These are phyloP conservation scores for Plasmodium inui DNA, from an alignment of 169 alveolate genomes.

Conservation along the genomic window DNA sequence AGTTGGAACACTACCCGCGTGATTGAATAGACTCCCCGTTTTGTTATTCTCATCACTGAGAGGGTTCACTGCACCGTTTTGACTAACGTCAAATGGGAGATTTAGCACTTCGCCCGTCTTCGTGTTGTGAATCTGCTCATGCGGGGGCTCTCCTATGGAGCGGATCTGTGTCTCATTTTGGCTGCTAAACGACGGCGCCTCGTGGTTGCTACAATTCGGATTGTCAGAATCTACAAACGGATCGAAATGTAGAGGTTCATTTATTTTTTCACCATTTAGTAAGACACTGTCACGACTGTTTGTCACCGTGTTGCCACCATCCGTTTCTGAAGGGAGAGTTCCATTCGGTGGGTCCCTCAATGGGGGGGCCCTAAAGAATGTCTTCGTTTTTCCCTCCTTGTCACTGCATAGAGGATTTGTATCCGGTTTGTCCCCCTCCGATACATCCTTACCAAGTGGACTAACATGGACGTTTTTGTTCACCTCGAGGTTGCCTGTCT, in stretches of 20 bases:
- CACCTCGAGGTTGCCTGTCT: neutral
- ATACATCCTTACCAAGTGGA: neutral
- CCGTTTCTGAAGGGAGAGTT: neutral
- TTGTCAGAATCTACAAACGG: neutral
- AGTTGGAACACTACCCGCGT: neutral
- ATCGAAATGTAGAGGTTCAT: neutral
- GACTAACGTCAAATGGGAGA: neutral
- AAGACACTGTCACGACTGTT: neutral
- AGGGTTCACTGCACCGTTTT: neutral
- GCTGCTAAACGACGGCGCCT: neutral
- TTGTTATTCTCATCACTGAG: neutral
- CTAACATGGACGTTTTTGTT: neutral
- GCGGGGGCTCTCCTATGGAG: neutral
- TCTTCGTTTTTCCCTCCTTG: neutral
- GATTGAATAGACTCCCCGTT: neutral
- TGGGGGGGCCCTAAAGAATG: neutral
- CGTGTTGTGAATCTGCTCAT: neutral
- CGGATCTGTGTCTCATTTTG: neutral
- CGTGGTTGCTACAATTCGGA: neutral
- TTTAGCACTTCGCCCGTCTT: neutral
- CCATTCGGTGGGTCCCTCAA: neutral
- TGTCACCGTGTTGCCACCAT: neutral
- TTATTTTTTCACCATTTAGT: neutral
- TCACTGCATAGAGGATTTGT: neutral
- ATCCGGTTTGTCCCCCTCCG: neutral